Conservation (phyloP, 495 filamentous ascomycete species). For the Aspergillus incahuasiensis region DNA sequence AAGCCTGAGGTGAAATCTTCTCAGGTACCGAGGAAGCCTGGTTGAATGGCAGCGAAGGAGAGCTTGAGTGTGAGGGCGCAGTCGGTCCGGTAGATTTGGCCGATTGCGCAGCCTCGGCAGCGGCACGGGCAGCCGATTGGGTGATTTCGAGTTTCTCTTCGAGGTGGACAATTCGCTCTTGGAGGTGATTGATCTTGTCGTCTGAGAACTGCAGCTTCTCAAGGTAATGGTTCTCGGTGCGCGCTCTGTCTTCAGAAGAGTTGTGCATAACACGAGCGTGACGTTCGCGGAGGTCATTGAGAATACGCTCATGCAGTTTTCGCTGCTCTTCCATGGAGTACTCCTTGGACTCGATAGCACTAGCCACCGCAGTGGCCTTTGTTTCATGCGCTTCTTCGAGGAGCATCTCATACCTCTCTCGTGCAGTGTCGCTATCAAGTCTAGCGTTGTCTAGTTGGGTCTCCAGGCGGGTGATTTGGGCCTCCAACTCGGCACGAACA, state of each 20-base stretch:
- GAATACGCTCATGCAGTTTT: constrained; percentile 64
- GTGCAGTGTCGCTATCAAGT: constrained; percentile 68
- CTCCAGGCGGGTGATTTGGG: constrained; percentile 62
- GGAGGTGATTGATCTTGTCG: constrained; percentile 71
- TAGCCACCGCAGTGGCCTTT: constrained; percentile 45
- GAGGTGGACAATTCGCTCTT: constrained; percentile 74
- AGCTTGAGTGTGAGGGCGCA: constrained; percentile 32
- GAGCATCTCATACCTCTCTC: constrained; percentile 67
- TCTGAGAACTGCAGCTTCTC: constrained; percentile 73
- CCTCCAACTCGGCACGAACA: constrained; percentile 71
- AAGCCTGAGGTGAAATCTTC: constrained; percentile 86
- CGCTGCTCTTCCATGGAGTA: constrained; percentile 62
- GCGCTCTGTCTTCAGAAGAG: constrained; percentile 65
- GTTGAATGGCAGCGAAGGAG: constrained; percentile 40
- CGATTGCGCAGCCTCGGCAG: constrained; percentile 73
- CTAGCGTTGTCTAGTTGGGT: constrained; percentile 65
- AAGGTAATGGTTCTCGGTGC: constrained; percentile 59
- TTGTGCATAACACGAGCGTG: constrained; percentile 71
- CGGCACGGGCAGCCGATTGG: constrained; percentile 82
- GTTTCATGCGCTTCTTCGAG: constrained; percentile 67
- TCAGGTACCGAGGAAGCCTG: constrained; percentile 59
- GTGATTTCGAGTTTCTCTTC: constrained; percentile 89
- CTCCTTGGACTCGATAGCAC: constrained; percentile 57
- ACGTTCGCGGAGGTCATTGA: constrained; percentile 57
- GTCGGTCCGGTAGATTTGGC: constrained; percentile 44